A percentile compares a stretch with the other conserved stretches of the same genome.
Evolutionary conservation across 495 filamentous ascomycete species (phyloP).

Genomic region (Lepraria neglecta): DNA sequence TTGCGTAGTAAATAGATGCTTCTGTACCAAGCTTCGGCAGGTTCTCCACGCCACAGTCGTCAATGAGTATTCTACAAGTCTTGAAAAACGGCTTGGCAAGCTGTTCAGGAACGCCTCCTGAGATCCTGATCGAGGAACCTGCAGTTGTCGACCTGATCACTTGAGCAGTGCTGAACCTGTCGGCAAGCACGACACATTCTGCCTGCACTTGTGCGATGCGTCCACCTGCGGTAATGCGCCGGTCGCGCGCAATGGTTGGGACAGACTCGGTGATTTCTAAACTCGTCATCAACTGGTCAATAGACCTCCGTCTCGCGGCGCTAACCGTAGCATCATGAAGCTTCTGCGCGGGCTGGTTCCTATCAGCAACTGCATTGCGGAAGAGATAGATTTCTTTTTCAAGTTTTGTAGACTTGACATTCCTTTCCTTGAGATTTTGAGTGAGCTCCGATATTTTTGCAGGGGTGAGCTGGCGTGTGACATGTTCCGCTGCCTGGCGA

Average conservation of each 20-base stretch:
- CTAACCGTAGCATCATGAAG: slow-evolving; percentile 26
- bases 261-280: slow-evolving; percentile 17
- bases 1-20: slow-evolving; percentile 23
- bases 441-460: neutral
- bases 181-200: slow-evolving; percentile 18
- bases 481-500: neutral
- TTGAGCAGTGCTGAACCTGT: slow-evolving; percentile 22
- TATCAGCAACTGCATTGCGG: slow-evolving; percentile 21
- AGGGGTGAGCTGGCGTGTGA: neutral
- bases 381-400: slow-evolving; percentile 17
- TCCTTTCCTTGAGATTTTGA: slow-evolving; percentile 5
- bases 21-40: slow-evolving; percentile 29
- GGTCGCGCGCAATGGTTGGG: slow-evolving; percentile 24
- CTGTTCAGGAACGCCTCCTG: slow-evolving; percentile 19
- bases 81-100: slow-evolving; percentile 22
- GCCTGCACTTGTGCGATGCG: slow-evolving; percentile 21
- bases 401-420: slow-evolving; percentile 16
- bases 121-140: slow-evolving; percentile 18
- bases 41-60: slow-evolving; percentile 23
- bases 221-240: slow-evolving; percentile 23
- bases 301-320: slow-evolving; percentile 20
- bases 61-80: slow-evolving; percentile 24
- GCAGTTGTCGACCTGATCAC: slow-evolving; percentile 20
- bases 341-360: slow-evolving; percentile 27
- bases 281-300: slow-evolving; percentile 19